phyloP scores from a whole-genome alignment of 1,284 basidiomycete genomes.

The Ganoderma sinense region DNA sequence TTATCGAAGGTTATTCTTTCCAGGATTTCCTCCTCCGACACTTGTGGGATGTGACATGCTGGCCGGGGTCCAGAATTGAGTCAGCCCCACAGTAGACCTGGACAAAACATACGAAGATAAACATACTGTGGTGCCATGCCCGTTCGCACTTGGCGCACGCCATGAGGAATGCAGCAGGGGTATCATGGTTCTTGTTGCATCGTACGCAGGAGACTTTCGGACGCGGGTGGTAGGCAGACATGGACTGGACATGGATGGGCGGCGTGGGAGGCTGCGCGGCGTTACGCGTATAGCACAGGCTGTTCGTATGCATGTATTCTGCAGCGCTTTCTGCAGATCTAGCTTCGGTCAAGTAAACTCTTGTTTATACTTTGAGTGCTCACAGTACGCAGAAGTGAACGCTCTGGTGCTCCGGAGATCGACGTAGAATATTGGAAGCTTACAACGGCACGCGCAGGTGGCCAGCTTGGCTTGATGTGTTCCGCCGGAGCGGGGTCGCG shows the following conservation, averaged over 20 bases:
- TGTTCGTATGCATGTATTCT: too few relatives aligned
- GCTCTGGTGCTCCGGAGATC: too few relatives aligned
- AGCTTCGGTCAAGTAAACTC: too few relatives aligned
- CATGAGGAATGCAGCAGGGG: slow-evolving; percentile 28
- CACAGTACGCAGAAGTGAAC: too few relatives aligned
- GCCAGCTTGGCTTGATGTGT: too few relatives aligned
- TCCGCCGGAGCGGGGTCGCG: too few relatives aligned
- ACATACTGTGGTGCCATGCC: slow-evolving; percentile 33
- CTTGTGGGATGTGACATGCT: slow-evolving; percentile 35
- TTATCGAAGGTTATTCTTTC: slow-evolving; percentile 22
- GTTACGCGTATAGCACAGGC: too few relatives aligned
- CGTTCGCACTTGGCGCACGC: slow-evolving; percentile 32
- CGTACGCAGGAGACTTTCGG: slow-evolving; percentile 19
- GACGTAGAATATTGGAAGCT: too few relatives aligned
- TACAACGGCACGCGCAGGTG: too few relatives aligned
- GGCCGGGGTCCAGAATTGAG: neutral
- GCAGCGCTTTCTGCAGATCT: too few relatives aligned
- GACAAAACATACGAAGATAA: neutral
- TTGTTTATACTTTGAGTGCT: too few relatives aligned
- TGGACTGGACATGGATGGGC: neutral
- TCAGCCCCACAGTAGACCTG: neutral
- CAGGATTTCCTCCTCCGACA: slow-evolving; percentile 25
- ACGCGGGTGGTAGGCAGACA: neutral
- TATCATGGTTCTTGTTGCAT: slow-evolving; percentile 26
- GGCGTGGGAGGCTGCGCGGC: neutral